Conservation (phyloP, 352 stramenopile species). For the Phytophthora colocasiae region DNA sequence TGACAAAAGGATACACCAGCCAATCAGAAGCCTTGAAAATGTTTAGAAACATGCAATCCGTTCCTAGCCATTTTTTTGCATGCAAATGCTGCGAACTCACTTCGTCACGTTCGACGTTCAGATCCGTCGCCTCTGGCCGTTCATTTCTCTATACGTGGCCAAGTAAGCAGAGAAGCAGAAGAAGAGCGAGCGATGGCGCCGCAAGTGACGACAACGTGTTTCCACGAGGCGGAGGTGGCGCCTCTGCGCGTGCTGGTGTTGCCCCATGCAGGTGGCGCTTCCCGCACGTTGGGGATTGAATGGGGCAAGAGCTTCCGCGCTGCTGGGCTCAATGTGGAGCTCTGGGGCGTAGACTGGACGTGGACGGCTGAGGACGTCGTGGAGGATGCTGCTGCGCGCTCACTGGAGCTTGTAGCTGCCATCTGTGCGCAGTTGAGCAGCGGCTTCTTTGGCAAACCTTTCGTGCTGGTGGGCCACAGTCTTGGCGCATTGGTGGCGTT, state of each 20-base stretch:
- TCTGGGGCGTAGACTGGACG: conserved; percentile 74
- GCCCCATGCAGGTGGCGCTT: conserved; percentile 57
- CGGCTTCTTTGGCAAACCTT: conserved; percentile 81
- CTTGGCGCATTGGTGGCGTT: conserved; percentile 69
- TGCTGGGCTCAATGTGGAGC: conserved; percentile 48
- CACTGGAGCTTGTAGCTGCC: conserved; percentile 42
- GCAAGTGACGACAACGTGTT: conserved; percentile 57
- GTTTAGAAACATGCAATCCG: too few relatives aligned
- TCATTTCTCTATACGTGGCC: conserved; percentile 20
- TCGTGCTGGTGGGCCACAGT: conserved; percentile 73
- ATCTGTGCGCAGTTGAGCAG: conserved; percentile 48
- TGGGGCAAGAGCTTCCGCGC: conserved; percentile 51
- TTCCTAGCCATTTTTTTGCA: too few relatives aligned
- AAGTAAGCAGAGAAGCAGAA: conserved; percentile 17
- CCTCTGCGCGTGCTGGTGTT: conserved; percentile 72
- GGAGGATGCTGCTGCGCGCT: conserved; percentile 16
- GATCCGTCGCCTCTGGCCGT: neutral
- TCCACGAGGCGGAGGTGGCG: conserved; percentile 69
- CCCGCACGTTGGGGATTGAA: conserved; percentile 52
- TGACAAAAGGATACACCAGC: too few relatives aligned
- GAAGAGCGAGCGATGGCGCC: conserved; percentile 31
- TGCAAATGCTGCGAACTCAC: neutral
- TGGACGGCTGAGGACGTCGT: conserved; percentile 26
- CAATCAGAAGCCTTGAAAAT: too few relatives aligned
- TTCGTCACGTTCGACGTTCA: conserved; percentile 2